These are phyloP conservation scores for Erysimum pusillum DNA, from an alignment of 441 rosid species.

Conservation along the genomic window DNA sequence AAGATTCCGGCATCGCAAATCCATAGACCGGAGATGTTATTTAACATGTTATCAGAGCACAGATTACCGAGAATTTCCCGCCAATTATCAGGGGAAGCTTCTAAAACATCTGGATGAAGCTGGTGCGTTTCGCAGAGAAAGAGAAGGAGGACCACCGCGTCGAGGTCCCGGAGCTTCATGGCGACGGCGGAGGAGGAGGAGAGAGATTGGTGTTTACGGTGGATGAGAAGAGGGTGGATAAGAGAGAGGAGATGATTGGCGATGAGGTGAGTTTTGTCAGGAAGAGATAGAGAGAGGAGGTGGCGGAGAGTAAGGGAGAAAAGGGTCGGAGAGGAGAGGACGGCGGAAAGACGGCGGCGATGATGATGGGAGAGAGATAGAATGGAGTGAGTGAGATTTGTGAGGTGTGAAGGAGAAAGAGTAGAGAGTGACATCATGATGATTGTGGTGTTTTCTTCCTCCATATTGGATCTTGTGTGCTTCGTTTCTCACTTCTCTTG, in stretches of 20 bases:
- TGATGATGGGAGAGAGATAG: constrained; percentile 59
- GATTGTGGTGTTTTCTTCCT: constrained; percentile 52
- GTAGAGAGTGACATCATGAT: constrained; percentile 73
- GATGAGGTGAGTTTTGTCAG: constrained; percentile 68
- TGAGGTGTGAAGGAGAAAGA: constrained; percentile 58
- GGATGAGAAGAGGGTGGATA: constrained; percentile 55
- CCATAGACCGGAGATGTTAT: constrained; percentile 54
- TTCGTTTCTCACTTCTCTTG: constrained; percentile 37
- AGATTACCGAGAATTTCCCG: constrained; percentile 49
- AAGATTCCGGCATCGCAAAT: constrained; percentile 66
- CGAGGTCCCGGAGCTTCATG: constrained; percentile 68
- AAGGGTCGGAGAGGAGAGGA: constrained; percentile 78
- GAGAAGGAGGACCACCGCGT: constrained; percentile 74
- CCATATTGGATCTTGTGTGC: constrained; percentile 63
- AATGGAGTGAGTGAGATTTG: constrained; percentile 61
- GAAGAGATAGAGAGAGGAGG: constrained; percentile 78
- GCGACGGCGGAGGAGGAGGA: constrained; percentile 36
- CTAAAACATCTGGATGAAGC: constrained; percentile 60
- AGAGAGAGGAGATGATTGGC: constrained; percentile 76
- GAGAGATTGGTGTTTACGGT: constrained; percentile 43
- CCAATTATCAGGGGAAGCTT: constrained; percentile 64
- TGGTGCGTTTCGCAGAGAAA: constrained; percentile 81
- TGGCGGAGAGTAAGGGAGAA: constrained; percentile 78
- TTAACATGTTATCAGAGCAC: constrained; percentile 49
- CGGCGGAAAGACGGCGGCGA: constrained; percentile 67